Evolutionary conservation across 345 rosid genomes (phyloP).

Genomic region (Citrus cavaleriei): DNA sequence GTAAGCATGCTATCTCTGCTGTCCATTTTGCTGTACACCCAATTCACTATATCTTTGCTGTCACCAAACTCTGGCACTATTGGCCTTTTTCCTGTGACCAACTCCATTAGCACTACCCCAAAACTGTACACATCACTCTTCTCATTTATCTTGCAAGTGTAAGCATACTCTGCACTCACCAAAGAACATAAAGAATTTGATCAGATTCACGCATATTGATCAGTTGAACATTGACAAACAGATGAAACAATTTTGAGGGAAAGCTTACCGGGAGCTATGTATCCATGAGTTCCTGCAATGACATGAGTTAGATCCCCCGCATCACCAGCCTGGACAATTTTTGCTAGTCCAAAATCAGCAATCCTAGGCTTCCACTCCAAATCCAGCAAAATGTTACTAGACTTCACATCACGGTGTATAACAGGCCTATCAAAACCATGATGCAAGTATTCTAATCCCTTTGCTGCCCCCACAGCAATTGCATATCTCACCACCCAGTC

Average conservation of each 20-base stretch:
- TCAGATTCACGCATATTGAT: neutral
- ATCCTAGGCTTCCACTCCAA: slow-evolving; percentile 79
- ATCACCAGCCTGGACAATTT: slow-evolving; percentile 48
- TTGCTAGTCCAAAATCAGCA: slow-evolving; percentile 91
- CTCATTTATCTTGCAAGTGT: slow-evolving; percentile 49
- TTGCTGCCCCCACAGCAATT: slow-evolving; percentile 76
- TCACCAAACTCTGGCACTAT: slow-evolving; percentile 65
- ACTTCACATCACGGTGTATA: slow-evolving; percentile 83
- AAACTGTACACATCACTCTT: slow-evolving; percentile 91
- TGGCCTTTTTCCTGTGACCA: slow-evolving; percentile 77
- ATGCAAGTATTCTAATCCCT: slow-evolving; percentile 82
- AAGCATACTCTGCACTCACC: slow-evolving; percentile 60
- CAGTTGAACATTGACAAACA: neutral
- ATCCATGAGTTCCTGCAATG: slow-evolving; percentile 79
- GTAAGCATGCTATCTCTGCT: slow-evolving; percentile 39
- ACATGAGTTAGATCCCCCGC: slow-evolving; percentile 46
- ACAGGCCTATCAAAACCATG: slow-evolving; percentile 71
- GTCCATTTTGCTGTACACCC: slow-evolving; percentile 44
- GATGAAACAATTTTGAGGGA: neutral
- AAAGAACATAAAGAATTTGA: neutral
- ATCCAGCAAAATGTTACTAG: slow-evolving; percentile 80
- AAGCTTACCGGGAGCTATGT: slow-evolving; percentile 85
- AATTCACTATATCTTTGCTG: slow-evolving; percentile 56
- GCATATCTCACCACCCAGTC: slow-evolving; percentile 65
- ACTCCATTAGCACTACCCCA: slow-evolving; percentile 80